Conservation (phyloP, 441 rosid genomes). For the Omphalea diandra region DNA sequence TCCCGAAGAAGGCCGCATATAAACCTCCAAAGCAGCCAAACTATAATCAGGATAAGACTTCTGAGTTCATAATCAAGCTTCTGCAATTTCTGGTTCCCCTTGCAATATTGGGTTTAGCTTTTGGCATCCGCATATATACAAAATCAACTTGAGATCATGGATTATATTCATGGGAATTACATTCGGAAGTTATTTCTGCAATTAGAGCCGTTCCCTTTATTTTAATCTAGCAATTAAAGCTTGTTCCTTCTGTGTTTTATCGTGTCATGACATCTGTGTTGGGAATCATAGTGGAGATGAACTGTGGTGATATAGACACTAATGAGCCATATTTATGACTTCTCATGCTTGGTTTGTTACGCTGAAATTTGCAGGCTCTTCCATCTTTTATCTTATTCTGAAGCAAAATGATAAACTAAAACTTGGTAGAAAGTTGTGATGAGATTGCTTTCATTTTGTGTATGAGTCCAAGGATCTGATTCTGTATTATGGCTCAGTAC, state of each 20-base stretch:
- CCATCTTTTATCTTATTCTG: too few species aligned
- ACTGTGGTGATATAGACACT: too few species aligned
- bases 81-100: slow-evolving; percentile 86
- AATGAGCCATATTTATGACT: too few species aligned
- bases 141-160: slow-evolving; percentile 50
- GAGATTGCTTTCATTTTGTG: too few species aligned
- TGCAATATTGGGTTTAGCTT: slow-evolving; percentile 73
- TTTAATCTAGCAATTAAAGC: background rate
- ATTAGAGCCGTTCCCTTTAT: background rate
- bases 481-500: too few species aligned
- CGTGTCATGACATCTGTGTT: too few species aligned
- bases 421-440: too few species aligned
- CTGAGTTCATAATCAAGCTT: slow-evolving; percentile 62
- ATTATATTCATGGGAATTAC: background rate
- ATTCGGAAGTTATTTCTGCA: background rate
- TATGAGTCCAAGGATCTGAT: too few species aligned
- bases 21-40: slow-evolving; percentile 56
- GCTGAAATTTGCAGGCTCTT: too few species aligned
- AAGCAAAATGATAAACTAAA: too few species aligned
- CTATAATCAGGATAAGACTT: slow-evolving; percentile 61
- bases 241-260: background rate
- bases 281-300: too few species aligned
- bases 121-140: slow-evolving; percentile 66
- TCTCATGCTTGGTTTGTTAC: too few species aligned
- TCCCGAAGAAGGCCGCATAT: slow-evolving; percentile 41